Base-by-base conservation (phyloP, 768 basidiomycete species). In the Podaxis sp. region DNA sequence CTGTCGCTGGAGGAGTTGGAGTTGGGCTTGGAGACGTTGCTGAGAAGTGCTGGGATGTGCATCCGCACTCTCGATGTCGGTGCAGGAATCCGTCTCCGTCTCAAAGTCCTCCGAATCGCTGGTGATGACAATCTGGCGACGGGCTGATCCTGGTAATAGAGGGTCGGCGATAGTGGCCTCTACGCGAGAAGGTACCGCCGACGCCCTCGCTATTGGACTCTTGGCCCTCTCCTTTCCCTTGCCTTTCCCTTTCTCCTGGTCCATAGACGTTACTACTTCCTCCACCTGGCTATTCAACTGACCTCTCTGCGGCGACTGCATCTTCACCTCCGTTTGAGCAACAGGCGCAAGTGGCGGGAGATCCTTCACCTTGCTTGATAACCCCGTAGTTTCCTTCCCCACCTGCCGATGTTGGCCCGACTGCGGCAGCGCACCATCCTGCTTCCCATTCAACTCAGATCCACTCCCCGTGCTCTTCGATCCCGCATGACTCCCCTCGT, bases 231-330 rank as follows among this genome's bases (percentile, higher is more conserved):
- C 65, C 33, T 55, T 60, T 36, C 51, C 48, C 46, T 56, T 52
- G 15, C 60, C 37, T 56, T 64, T 59, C 28, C 60, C 66, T 53
- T 61, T 62, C 55, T 68, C 62, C 63, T 56, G 44, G 53, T 67
- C 69, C 50, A 37, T 65, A 38, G 37, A 64, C 65, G 56, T 59
- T 60, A 28, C 51, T 55, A 50, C 40, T 60, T 63, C 65, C 38
- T 30, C 12, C 60, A 49, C 61, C 26, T 40, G 58, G 20, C 48
- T 52, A 57, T 58, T 46, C 50, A 36, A 5, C 57, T 50, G 60
- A 33, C 30, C 30, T 17, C 44, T 41, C 22, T 46, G 41, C 24
- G 40, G 24, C 51, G 30, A 30, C 20, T 48, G 56, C 12, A 53
- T 59, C 30, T 65, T 66, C 53, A 64, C 68, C 26, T 48, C 56